phyloP scores from a whole-genome alignment of 176 grass and related monocot genomes.

The Aegilops longissima region DNA sequence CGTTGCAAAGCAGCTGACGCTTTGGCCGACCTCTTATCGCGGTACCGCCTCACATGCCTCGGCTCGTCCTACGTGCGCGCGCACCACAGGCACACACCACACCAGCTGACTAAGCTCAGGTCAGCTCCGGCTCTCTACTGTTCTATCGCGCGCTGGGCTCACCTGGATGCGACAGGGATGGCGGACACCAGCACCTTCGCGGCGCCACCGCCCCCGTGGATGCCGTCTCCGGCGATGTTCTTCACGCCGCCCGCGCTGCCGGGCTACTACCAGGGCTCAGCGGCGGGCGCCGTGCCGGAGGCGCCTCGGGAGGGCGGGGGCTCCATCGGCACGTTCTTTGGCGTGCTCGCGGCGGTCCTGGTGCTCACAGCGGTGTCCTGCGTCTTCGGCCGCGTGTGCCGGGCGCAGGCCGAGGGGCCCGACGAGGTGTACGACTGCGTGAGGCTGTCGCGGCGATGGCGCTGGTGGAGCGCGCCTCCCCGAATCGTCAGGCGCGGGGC shows the following conservation, averaged over 20 bases:
- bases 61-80: slow-evolving; percentile 8
- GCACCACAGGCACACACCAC: neutral
- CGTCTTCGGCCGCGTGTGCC: slow-evolving; percentile 66
- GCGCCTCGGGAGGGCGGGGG: slow-evolving; percentile 26
- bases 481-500: slow-evolving; percentile 33
- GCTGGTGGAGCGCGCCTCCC: slow-evolving; percentile 35
- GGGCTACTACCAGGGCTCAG: slow-evolving; percentile 40
- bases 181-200: slow-evolving; percentile 19
- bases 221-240: slow-evolving; percentile 21
- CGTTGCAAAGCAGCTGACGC: slow-evolving; percentile 27
- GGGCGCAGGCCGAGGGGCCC: slow-evolving; percentile 42
- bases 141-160: neutral
- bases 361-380: slow-evolving; percentile 75
- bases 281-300: neutral
- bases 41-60: neutral
- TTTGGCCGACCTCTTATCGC: slow-evolving; percentile 9
- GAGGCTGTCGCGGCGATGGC: slow-evolving; percentile 37
- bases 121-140: neutral
- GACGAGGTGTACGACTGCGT: slow-evolving; percentile 74
- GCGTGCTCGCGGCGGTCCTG: slow-evolving; percentile 61
- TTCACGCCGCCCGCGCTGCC: slow-evolving; percentile 43
- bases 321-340: slow-evolving; percentile 71
- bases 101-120: neutral
- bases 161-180: slow-evolving; percentile 39
- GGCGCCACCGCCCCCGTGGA: slow-evolving; percentile 26